These are phyloP conservation scores for Hyphopichia burtonii DNA, from an alignment of 1,139 yeast genomes.

Conservation along the genomic window DNA sequence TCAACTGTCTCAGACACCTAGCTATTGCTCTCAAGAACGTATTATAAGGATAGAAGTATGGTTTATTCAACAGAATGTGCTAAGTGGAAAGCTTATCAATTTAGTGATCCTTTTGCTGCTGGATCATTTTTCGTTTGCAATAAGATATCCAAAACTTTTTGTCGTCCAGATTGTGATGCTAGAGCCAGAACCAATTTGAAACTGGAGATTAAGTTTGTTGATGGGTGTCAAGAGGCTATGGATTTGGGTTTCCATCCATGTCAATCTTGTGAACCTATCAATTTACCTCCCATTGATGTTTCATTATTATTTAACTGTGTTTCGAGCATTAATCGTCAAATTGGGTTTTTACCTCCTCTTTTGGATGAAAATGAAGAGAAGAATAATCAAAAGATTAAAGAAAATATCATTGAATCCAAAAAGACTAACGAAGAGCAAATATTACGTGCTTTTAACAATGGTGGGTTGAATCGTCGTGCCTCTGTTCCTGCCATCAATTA, in stretches of 20 bases:
- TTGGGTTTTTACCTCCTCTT: constrained; percentile 57
- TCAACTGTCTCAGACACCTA: background rate
- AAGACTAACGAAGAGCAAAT: constrained; percentile 27
- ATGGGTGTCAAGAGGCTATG: constrained; percentile 42
- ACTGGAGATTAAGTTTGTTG: constrained; percentile 46
- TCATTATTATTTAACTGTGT: constrained; percentile 57
- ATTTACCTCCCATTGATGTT: constrained; percentile 46
- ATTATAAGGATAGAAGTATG: too few species aligned
- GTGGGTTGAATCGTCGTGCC: constrained; percentile 15
- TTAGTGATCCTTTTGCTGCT: constrained; percentile 66
- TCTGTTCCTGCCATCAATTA: constrained; percentile 28
- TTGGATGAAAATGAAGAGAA: constrained; percentile 47
- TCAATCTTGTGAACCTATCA: constrained; percentile 47
- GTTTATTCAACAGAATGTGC: constrained; percentile 46
- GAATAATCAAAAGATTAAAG: constrained; percentile 38
- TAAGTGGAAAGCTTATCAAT: constrained; percentile 66
- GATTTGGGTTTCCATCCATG: constrained; percentile 51
- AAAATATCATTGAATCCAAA: constrained; percentile 35
- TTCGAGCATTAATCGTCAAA: constrained; percentile 52
- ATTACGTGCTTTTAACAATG: constrained; percentile 19
- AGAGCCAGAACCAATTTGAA: constrained; percentile 43
- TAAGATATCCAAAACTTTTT: constrained; percentile 39
- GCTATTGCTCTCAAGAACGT: too few species aligned
- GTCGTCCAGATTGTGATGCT: constrained; percentile 70
- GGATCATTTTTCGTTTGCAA: constrained; percentile 55